Conservation (phyloP, 331 rosid species). For the Quercus lobata region DNA sequence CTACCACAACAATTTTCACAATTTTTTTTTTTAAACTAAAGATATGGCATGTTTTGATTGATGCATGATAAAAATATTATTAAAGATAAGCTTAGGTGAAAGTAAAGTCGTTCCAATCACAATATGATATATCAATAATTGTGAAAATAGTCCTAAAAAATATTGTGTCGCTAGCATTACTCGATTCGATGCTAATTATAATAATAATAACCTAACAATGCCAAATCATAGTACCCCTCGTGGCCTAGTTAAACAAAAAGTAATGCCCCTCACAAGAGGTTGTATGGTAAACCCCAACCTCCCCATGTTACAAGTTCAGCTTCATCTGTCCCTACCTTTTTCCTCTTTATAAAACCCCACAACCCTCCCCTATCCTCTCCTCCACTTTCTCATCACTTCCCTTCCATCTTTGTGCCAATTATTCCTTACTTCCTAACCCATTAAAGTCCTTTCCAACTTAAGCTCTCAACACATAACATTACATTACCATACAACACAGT, state of each 20-base stretch:
- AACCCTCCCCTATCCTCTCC: constrained; percentile 35
- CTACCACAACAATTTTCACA: too few relatives aligned
- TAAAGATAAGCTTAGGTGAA: too few relatives aligned
- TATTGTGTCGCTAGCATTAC: background rate
- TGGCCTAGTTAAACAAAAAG: constrained; percentile 55
- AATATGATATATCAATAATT: accelerated
- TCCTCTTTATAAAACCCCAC: constrained; percentile 41
- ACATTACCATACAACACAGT: too few relatives aligned
- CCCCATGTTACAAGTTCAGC: constrained; percentile 71
- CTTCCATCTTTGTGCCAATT: constrained; percentile 12
- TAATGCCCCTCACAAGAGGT: constrained; percentile 43
- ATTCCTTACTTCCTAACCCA: background rate
- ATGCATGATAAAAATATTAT: too few relatives aligned
- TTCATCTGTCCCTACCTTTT: constrained; percentile 47
- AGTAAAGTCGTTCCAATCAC: too few relatives aligned
- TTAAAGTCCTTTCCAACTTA: background rate
- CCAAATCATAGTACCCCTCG: constrained; percentile 44
- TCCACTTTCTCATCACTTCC: constrained; percentile 32
- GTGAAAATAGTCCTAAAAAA: too few relatives aligned
- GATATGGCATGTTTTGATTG: too few relatives aligned
- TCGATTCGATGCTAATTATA: background rate
- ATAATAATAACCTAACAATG: constrained; percentile 23
- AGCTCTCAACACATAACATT: background rate
- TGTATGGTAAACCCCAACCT: constrained; percentile 81
- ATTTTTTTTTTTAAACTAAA: too few relatives aligned